A percentile compares a stretch with the other conserved stretches of the same genome.
Evolutionary conservation across 2,329 filamentous ascomycete species (phyloP).

Genomic region (Scytalidium sp.): DNA sequence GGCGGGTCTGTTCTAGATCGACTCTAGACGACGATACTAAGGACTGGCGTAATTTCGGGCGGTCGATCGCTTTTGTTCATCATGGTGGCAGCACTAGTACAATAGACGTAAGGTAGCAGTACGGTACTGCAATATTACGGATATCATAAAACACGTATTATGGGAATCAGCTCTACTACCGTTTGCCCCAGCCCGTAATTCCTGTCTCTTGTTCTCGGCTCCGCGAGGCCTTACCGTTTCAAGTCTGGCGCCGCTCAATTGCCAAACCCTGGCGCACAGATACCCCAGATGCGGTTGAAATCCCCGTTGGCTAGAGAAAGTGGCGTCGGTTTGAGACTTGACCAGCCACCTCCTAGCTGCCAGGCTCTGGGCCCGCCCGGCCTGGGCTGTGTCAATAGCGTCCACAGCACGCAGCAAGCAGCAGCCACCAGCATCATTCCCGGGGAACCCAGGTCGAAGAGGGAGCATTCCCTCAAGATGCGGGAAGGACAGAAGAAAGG

Average conservation of each 20-base stretch:
- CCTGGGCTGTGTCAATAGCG: not conserved
- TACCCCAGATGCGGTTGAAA: conserved; percentile 24
- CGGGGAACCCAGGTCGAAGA: too few relatives aligned
- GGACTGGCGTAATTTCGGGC: not conserved
- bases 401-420: too few relatives aligned
- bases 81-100: not conserved
- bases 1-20: not conserved
- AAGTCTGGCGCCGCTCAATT: not conserved
- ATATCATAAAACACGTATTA: too few relatives aligned
- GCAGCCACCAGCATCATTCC: too few relatives aligned
- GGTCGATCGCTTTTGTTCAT: not conserved
- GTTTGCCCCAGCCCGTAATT: not conserved
- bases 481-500: too few relatives aligned
- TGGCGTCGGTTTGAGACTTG: conserved; percentile 25
- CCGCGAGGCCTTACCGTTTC: not conserved
- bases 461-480: too few relatives aligned
- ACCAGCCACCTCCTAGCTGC: conserved; percentile 27
- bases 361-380: conserved; percentile 6
- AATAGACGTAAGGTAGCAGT: not conserved
- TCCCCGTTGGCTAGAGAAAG: conserved; percentile 10
- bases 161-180: too few relatives aligned
- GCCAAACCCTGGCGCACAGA: conserved; percentile 14
- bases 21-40: not conserved
- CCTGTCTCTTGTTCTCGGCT: not conserved
- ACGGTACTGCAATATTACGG: not conserved